phyloP scores from a whole-genome alignment of 805 yeast genomes.

The Metschnikowia baotianmanensis region DNA sequence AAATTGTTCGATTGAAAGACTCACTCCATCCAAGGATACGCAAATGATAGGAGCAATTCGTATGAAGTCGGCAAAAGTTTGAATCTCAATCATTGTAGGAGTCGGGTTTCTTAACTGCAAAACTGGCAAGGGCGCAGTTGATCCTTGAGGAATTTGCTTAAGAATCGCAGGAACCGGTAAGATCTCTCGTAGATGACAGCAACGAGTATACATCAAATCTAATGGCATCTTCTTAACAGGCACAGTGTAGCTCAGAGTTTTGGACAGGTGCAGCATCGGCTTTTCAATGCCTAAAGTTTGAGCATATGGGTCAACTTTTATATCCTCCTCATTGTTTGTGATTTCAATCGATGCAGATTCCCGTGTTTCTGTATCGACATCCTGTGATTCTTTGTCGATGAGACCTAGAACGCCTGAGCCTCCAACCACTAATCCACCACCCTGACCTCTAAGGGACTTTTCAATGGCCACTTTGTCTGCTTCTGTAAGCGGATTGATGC shows the following conservation, averaged over 20 bases:
- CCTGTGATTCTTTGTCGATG: slow-evolving; percentile 18
- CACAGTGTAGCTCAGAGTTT: slow-evolving; percentile 22
- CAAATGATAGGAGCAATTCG: slow-evolving; percentile 80
- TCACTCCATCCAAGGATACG: slow-evolving; percentile 75
- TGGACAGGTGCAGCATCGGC: slow-evolving; percentile 8
- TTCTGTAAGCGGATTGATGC: slow-evolving; percentile 52
- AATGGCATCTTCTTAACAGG: slow-evolving; percentile 49
- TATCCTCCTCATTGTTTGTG: slow-evolving; percentile 9
- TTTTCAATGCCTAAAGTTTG: slow-evolving; percentile 16
- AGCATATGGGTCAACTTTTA: slow-evolving; percentile 15
- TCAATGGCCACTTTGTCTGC: slow-evolving; percentile 48
- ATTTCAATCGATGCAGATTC: slow-evolving; percentile 3
- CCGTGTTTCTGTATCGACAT: slow-evolving; percentile 4
- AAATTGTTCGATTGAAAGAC: slow-evolving; percentile 72
- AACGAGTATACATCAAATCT: slow-evolving; percentile 81
- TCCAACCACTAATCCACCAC: slow-evolving; percentile 76
- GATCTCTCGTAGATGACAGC: slow-evolving; percentile 90
- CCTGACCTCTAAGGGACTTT: slow-evolving; percentile 39
- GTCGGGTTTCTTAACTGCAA: slow-evolving; percentile 79
- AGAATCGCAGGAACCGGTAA: slow-evolving; percentile 88
- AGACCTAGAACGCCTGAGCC: slow-evolving; percentile 67
- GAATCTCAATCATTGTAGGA: slow-evolving; percentile 85
- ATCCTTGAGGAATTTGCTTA: slow-evolving; percentile 75
- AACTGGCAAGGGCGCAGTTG: slow-evolving; percentile 69
- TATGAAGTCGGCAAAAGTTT: slow-evolving; percentile 85